Evolutionary conservation across 768 basidiomycete species (phyloP), one percentile per base, ranked within the genome.

Genomic region (Boletus rubropictus): DNA sequence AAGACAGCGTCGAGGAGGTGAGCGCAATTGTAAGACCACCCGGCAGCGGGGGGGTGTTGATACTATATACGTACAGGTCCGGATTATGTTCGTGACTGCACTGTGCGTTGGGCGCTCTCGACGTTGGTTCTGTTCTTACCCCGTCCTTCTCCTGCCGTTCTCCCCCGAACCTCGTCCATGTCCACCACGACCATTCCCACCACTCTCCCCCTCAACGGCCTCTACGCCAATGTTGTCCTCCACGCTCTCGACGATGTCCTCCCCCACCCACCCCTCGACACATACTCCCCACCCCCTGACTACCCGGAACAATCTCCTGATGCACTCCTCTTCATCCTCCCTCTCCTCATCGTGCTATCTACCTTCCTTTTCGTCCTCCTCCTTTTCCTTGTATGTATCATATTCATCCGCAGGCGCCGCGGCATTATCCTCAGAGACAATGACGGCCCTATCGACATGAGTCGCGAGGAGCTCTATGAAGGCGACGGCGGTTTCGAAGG

Each of bases 401-500:
- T 98, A 57, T 77, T 95, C 52, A 78, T 96, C 56, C 80, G 89
- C 50, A 75, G 78, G 46, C 76, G 89, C 36, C 76, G 87, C 48
- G 82, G 84, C 45, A 93, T 93, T 67, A 68, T 79, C 57, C 77
- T 91, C 52, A 78, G 78, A 49, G 95, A 98, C 73, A 76, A 75
- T 57, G 92, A 94, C 60, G 93, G 95, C 25, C 96, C 96, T 8
- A 75, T 92, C 49, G 94, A 97, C 70, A 82, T 98, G 77, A 87
- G 84, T 59, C 79, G 89, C 39, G 90, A 95, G 57, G 93, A 98
- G 46, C 78, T 94, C 43, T 76, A 89, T 42, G 86, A 89, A 42
- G 87, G 86, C 7, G 94, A 98, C 52, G 95, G 94, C 28, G 96
- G 93, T 22, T 86, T 97, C 50, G 91, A 93, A 32, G 87, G 84